Evolutionary conservation across 2,329 filamentous ascomycete genomes (phyloP), one percentile per base, ranked within the genome.

Genomic region (Fusarium sp.): DNA sequence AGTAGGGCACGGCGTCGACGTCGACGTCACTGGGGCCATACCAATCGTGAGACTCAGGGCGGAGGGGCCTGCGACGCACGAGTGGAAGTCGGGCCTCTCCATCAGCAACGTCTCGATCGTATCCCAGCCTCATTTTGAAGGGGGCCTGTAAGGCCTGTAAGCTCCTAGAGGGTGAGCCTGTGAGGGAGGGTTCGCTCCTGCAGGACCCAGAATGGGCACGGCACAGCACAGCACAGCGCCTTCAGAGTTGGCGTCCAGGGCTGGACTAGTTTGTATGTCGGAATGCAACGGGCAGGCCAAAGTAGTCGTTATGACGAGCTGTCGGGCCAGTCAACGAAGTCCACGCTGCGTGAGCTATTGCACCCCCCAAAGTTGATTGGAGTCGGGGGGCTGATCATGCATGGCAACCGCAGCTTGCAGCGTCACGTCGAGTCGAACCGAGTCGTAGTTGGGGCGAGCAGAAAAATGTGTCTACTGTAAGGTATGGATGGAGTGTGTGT

Each of bases 121-220:
- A 74, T 66, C 72, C 71, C 63, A 75, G 74, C 74, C 75, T 74
- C 75, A 78, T 76, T 70, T 72, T 74, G 54, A 63, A 53, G 59
- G 49, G 59, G 61, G 67, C 65, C 62, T 73, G 59, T 68, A 60
- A 61, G 61, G 67, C 65, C 62, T 73, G 59, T 68, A 60, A 61
- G 66, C 56, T 52, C 54, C 58, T 57, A 22, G 55, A 67, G 56
- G 59, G 51, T 26, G 24, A 22, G 22, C 22, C 22, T 22, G 22
- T 22, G 22, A 22, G 22, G 22, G 22, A 67, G 56, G 59, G 59
- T 26, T 60, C 39, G 33, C 60, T 64, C 30, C 60, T 64, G 61
- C 61, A 64, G 60, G 59, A 51, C 54, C 67, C 55, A 32, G 52
- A 62, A 50, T 48, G 51, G 63, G 74, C 64, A 71, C 73, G 56